These are phyloP conservation scores for Pestalotiopsis sp. DNA, from an alignment of 2,329 filamentous ascomycete genomes.

Conservation along the genomic window DNA sequence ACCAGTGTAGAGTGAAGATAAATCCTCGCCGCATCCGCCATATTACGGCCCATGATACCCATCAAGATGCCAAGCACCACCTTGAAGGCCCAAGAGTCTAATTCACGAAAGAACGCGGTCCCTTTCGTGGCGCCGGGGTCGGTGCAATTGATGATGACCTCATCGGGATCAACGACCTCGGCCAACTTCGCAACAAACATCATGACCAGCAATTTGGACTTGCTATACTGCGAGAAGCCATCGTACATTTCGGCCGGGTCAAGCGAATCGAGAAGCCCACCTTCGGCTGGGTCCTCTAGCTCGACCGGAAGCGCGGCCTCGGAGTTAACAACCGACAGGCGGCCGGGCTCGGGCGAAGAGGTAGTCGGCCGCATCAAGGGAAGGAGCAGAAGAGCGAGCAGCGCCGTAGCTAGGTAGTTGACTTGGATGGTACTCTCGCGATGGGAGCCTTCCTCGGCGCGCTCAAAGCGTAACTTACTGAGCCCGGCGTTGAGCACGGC, in stretches of 20 bases:
- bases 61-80: neutral
- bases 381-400: conserved; percentile 17
- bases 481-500: conserved; percentile 30
- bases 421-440: conserved; percentile 20
- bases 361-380: conserved; percentile 13
- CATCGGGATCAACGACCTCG: conserved; percentile 14
- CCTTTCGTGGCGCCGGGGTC: conserved; percentile 22
- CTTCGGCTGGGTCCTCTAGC: neutral
- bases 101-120: conserved; percentile 16
- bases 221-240: conserved; percentile 5
- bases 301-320: conserved; percentile 6
- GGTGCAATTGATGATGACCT: conserved; percentile 23
- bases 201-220: conserved; percentile 7
- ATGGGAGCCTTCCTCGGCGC: neutral
- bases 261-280: neutral
- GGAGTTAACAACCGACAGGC: conserved; percentile 15
- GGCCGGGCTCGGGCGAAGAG: neutral
- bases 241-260: neutral
- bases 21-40: conserved; percentile 18
- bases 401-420: conserved; percentile 21
- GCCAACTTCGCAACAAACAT: conserved; percentile 21
- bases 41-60: conserved; percentile 13
- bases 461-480: neutral
- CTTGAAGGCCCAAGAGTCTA: neutral
- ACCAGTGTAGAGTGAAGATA: conserved; percentile 22